Conservation (phyloP, 495 filamentous ascomycete genomes). For the Penicillium maclennaniae region DNA sequence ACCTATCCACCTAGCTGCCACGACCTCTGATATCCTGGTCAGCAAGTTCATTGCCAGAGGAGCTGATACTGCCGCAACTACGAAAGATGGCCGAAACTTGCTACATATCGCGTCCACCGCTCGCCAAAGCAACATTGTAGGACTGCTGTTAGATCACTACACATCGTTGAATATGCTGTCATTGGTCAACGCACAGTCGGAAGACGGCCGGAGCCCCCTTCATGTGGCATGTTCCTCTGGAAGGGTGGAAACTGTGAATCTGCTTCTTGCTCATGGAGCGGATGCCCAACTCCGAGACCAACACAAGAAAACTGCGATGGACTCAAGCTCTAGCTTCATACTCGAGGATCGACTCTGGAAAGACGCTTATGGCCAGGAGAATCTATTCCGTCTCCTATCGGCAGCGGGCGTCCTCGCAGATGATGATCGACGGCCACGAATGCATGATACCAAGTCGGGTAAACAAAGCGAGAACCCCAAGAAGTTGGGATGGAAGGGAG, state of each 20-base stretch:
- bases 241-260: constrained; percentile 26
- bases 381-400: constrained; percentile 1
- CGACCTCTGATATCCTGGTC: no score
- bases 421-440: neutral
- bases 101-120: no score
- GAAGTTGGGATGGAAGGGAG: constrained; percentile 11
- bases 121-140: no score
- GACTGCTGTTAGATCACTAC: no score
- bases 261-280: constrained; percentile 35
- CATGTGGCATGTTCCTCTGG: constrained; percentile 37
- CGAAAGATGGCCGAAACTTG: no score
- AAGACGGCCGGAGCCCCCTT: constrained; percentile 23
- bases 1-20: no score
- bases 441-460: neutral
- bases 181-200: constrained; percentile 15
- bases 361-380: constrained; percentile 4
- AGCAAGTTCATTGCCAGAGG: no score
- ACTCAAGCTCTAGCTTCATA: constrained; percentile 14
- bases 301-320: neutral
- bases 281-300: constrained; percentile 13
- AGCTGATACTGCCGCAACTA: no score
- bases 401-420: constrained; percentile 4
- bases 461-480: constrained; percentile 1
- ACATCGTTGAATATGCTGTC: neutral
- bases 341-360: constrained; percentile 6